These are phyloP conservation scores for Pleurozium schreberi DNA, from an alignment of 225 moss, liverwort and hornwort genomes.

Conservation along the genomic window DNA sequence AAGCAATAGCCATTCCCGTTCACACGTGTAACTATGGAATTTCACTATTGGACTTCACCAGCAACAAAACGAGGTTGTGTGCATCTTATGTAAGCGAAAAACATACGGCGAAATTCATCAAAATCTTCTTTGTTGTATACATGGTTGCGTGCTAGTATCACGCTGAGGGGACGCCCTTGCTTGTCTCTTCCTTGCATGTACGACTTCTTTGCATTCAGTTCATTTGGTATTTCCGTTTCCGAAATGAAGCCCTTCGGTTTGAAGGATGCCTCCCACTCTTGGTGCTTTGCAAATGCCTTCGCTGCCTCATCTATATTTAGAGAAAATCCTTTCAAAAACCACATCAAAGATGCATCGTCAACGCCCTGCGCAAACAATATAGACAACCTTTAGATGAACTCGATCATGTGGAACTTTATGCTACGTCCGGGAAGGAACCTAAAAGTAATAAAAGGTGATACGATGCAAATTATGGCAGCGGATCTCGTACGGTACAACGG, in stretches of 20 bases:
- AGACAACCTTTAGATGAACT: neutral
- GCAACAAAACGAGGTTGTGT: neutral
- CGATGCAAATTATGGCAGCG: neutral
- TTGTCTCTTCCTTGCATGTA: constrained; percentile 58
- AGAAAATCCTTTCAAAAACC: constrained; percentile 35
- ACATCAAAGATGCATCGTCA: constrained; percentile 29
- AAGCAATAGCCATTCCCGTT: neutral
- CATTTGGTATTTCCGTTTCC: constrained; percentile 28
- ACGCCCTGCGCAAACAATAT: constrained; percentile 16
- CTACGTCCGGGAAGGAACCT: neutral
- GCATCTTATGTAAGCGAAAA: neutral
- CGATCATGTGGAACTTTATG: neutral
- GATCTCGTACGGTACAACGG: neutral
- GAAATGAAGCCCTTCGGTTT: constrained; percentile 47
- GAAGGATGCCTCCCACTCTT: constrained; percentile 41
- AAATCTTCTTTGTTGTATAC: constrained; percentile 61
- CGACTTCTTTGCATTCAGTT: constrained; percentile 54
- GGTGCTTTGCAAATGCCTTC: constrained; percentile 33
- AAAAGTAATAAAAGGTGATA: neutral
- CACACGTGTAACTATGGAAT: neutral
- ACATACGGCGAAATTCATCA: constrained; percentile 65
- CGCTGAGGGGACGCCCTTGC: constrained; percentile 41
- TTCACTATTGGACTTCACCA: neutral
- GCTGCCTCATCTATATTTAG: constrained; percentile 39
- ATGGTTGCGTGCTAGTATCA: constrained; percentile 57